These are phyloP conservation scores for Umbelopsis ramanniana DNA, from an alignment of 192 early-diverging fungal genomes.

Conservation along the genomic window DNA sequence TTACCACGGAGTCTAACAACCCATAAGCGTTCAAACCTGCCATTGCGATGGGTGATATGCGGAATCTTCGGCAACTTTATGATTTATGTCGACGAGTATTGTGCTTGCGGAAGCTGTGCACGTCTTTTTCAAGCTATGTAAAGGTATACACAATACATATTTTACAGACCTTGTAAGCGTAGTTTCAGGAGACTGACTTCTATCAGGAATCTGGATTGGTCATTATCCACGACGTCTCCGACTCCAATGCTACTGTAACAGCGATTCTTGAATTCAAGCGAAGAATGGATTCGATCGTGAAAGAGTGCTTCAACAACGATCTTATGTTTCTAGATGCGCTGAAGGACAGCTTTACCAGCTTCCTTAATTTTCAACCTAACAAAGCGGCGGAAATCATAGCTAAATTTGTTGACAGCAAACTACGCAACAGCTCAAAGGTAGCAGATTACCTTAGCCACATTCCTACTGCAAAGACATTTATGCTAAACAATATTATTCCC, in stretches of 20 bases:
- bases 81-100: conserved; percentile 63
- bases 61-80: conserved; percentile 76
- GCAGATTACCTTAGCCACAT: neutral
- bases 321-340: conserved; percentile 57
- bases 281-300: conserved; percentile 64
- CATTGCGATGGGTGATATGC: conserved; percentile 62
- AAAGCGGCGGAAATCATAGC: conserved; percentile 79
- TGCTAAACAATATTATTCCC: neutral
- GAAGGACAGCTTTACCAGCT: conserved; percentile 74
- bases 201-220: conserved; percentile 58
- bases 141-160: neutral
- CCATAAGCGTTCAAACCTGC: conserved; percentile 76
- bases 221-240: conserved; percentile 56
- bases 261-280: conserved; percentile 64
- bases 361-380: conserved; percentile 73
- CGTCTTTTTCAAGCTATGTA: conserved; percentile 73
- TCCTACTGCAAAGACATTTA: neutral
- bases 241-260: conserved; percentile 63
- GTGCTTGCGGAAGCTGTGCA: conserved; percentile 62
- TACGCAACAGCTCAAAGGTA: conserved; percentile 61
- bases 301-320: conserved; percentile 56
- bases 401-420: conserved; percentile 69
- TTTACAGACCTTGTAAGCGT: neutral
- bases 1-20: neutral
- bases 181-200: neutral